Base-by-base conservation (phyloP, 306 rosid species). In the Mimosa bimucronata region DNA sequence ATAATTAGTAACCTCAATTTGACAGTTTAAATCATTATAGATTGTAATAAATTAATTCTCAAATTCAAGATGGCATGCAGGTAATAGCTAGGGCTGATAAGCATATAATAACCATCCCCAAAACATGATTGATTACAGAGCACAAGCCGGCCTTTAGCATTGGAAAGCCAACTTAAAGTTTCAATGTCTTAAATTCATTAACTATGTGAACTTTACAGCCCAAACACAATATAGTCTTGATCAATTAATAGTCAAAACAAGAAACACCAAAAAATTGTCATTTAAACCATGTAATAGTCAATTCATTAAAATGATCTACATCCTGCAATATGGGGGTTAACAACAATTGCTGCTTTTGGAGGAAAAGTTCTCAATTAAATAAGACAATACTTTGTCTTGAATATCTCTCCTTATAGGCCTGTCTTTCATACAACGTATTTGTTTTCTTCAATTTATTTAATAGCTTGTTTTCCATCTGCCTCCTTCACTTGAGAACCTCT, bases 1-100 rank as follows among this genome's bases (percentile, higher is more conserved):
- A 50, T 48, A 76, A 29, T 45, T n/a, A 82, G 75, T 66, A 44
- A 65, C 60, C n/a, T 80, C 57, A 41, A 84, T 31, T 66, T 65
- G 75, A 55, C 18, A 52, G 61, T 38, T 31, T 66, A 82, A 70
- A 66, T 25, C n/a, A 31, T 45, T 61, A 37, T 28, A 4, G 28
- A 40, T 72, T 44, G 37, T 45, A 31, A 26, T 38, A 28, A 52
- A 31, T 70, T 21, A 21, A 70, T 60, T 69, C 68, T n/a, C 77
- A 74, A 53, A 28, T 46, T 34, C 9, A 66, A 38, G 70, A 30
- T 13, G 26, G 68, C 67, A 48, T 18, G 60, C 65, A 72, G 75
- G 72, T 45, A 28, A 18, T 72, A 45, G 38, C 21, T 60, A n/a
- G 13, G 18, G 26, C 21, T 11, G 68, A 57, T 65, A 41, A 61